Evolutionary conservation across 2,329 filamentous ascomycete species (phyloP).

Genomic region (Lanzia echinophila): DNA sequence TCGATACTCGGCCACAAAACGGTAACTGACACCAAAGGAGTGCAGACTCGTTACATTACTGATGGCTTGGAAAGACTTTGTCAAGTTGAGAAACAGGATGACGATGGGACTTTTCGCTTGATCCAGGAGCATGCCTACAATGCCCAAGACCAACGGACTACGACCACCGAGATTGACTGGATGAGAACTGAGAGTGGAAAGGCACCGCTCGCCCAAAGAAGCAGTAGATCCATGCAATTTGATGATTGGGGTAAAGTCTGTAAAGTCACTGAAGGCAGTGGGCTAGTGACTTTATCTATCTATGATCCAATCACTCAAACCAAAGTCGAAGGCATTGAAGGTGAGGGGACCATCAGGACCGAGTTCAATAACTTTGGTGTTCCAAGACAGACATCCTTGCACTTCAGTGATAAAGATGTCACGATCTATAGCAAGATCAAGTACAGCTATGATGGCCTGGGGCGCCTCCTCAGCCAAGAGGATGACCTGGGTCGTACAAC

Average conservation of each 20-base stretch:
- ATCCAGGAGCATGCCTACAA: constrained; percentile 5
- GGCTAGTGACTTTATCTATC: not conserved
- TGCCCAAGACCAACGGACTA: not conserved
- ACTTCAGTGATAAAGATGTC: not conserved
- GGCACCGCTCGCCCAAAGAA: not conserved
- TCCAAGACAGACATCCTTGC: not conserved
- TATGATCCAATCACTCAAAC: constrained; percentile 3
- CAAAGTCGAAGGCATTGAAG: constrained; percentile 1
- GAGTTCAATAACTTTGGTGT: constrained; percentile 2
- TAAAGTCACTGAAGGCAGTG: not conserved
- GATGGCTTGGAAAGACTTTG: constrained; percentile 1
- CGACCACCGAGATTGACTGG: constrained; percentile 2
- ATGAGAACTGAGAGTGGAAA: not conserved
- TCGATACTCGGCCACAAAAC: not conserved
- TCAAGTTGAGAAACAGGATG: constrained; percentile 1
- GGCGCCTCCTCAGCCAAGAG: not conserved
- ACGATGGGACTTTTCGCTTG: not conserved
- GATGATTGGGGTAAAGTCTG: constrained; percentile 2
- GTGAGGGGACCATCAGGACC: not conserved
- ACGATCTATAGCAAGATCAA: constrained; percentile 4
- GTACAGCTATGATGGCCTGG: constrained; percentile 6
- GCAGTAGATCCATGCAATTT: not conserved
- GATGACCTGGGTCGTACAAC: constrained; percentile 4
- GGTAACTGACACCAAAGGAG: not conserved
- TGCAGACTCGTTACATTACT: constrained; percentile 3